A percentile compares a stretch with the other conserved stretches of the same genome.
Conservation (phyloP, 345 rosid genomes). For the Eucalyptus urophylla region DNA sequence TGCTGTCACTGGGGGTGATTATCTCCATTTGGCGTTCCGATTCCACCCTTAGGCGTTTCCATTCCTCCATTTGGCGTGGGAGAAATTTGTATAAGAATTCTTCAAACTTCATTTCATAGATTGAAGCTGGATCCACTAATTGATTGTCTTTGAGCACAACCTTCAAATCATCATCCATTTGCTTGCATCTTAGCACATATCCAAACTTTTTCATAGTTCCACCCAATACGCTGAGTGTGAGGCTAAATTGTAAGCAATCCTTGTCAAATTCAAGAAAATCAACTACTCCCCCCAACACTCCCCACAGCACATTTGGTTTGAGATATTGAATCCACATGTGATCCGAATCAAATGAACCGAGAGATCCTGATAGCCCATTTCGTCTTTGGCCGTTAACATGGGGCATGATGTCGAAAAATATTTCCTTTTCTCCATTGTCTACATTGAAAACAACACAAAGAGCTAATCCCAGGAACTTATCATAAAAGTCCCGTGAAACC, state of each 20-base stretch:
- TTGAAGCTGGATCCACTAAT: too few relatives aligned
- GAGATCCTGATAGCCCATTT: not conserved
- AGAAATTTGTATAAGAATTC: accelerated
- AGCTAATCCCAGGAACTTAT: not conserved
- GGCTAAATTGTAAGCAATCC: not conserved
- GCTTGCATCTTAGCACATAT: too few relatives aligned
- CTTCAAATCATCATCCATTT: too few relatives aligned
- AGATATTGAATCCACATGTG: not conserved
- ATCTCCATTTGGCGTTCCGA: too few relatives aligned
- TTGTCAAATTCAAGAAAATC: not conserved
- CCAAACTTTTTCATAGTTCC: not conserved
- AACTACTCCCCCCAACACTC: not conserved
- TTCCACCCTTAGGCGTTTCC: too few relatives aligned
- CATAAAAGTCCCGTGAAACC: not conserved
- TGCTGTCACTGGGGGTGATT: too few relatives aligned
- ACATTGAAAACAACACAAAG: not conserved
- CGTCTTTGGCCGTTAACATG: not conserved
- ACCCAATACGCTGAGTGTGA: not conserved
- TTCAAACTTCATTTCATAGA: accelerated
- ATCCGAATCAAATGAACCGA: not conserved
- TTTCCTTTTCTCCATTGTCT: not conserved
- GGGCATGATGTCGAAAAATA: not conserved
- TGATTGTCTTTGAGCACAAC: too few relatives aligned
- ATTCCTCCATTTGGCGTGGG: accelerated
- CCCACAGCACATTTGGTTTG: not conserved